Evolutionary conservation across 345 rosid species (phyloP), one percentile per base, ranked within the genome.

Genomic region (Populus tremula): DNA sequence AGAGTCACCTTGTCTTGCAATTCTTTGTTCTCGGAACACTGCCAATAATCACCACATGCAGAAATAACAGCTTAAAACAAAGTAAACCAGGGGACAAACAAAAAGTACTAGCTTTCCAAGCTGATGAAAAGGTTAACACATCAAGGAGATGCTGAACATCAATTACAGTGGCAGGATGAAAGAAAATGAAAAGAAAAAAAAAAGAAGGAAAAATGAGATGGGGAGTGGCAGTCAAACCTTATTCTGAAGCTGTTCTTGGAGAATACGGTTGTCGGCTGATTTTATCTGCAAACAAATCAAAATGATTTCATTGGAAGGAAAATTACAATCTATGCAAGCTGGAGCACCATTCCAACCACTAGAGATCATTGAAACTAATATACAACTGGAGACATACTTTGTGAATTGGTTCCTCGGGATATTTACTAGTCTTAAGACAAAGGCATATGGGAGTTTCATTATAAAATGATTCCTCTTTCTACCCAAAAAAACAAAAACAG

Each of bases 241-340:
- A 77, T 87, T 78, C 82, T 92, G 97, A 84, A 96, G 83, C 76
- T 96, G 99, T 79, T 96, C 99, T 84, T 96, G 99, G 75, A 96
- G 96, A 82, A 96, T 87, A 71, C 98, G 96, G 80, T 96, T 96
- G 82, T 96, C 99, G 47, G 99, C 99, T 74, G 98, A 81, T 87
- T 91, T 96, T 76, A 96, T 84, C 99, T 96, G 92, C 84, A 84
- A 82, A 71, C 70, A 76, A 69, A 53, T 27, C 70, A 83, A 77
- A 80, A 74, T 78, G 83, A 76, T 63, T 56, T 76, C 76, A 80
- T 72, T 74, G 45, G n/a, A 29, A 35, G 5, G 70, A 67, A 35
- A 23, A n/a, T 59, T 59, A 59, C 5, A 23, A 59, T 59, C 64
- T 59, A 23, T n/a, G 64, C 64, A 59, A n/a, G 6, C 10, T 10